A percentile compares a stretch with the other conserved stretches of the same genome.
Evolutionary conservation across 139 green algal species (phyloP).

Genomic region (Limnomonas spitsbergensis): DNA sequence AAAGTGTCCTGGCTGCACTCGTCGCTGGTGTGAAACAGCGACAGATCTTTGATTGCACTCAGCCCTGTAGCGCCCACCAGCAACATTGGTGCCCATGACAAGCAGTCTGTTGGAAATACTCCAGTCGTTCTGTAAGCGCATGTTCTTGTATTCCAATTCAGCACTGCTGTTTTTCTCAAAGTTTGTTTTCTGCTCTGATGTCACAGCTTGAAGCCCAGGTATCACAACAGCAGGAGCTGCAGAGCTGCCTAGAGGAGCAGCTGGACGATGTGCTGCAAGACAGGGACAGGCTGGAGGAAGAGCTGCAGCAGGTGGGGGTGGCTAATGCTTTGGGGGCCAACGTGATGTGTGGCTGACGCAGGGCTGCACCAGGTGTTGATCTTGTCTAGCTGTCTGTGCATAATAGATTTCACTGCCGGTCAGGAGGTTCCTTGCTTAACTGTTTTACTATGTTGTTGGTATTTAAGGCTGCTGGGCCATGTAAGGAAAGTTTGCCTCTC

Average conservation of each 20-base stretch:
- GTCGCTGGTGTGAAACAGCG: not conserved
- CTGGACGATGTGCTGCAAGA: constrained; percentile 4
- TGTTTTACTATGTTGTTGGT: not conserved
- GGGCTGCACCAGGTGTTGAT: not conserved
- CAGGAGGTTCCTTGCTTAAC: not conserved
- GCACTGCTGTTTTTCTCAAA: not conserved
- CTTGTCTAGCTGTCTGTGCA: not conserved
- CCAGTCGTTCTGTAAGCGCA: too few species aligned
- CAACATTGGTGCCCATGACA: too few species aligned
- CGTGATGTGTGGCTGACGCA: not conserved
- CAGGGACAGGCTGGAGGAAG: constrained; percentile 7
- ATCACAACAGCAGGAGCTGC: not conserved
- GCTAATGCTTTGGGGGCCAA: not conserved
- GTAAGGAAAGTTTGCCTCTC: too few species aligned
- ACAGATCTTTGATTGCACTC: not conserved
- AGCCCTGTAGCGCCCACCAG: too few species aligned
- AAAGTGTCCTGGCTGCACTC: too few species aligned
- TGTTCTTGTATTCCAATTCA: not conserved
- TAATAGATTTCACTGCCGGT: not conserved
- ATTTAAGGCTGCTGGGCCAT: too few species aligned
- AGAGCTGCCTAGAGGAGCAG: constrained; percentile 11
- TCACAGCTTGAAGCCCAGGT: constrained; percentile 4
- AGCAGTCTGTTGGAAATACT: too few species aligned
- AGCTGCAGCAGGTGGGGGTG: constrained; percentile 1
- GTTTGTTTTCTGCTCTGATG: not conserved